These are phyloP conservation scores for Quercus bicolor DNA, from an alignment of 306 rosid species.

Conservation along the genomic window DNA sequence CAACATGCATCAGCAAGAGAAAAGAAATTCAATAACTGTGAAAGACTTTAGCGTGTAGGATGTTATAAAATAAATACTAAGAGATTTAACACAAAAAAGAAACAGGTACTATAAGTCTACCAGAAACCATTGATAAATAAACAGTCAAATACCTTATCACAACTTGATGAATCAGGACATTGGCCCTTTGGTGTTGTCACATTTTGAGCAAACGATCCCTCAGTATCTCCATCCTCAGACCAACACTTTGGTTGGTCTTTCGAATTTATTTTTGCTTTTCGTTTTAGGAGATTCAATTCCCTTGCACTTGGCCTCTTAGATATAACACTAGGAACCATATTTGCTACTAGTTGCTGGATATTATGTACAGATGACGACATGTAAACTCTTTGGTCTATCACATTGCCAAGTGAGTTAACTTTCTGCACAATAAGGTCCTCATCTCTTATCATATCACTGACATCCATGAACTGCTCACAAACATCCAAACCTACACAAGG, in stretches of 20 bases:
- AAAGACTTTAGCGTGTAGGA: neutral
- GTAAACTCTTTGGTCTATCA: slow-evolving; percentile 62
- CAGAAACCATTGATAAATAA: neutral
- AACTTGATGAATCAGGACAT: slow-evolving; percentile 52
- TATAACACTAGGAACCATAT: slow-evolving; percentile 83
- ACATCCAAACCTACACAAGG: slow-evolving; percentile 73
- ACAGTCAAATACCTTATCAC: slow-evolving; percentile 52
- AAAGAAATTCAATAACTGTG: neutral
- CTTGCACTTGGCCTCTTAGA: slow-evolving; percentile 95
- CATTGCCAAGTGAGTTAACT: slow-evolving; percentile 55
- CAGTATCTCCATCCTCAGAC: slow-evolving; percentile 78
- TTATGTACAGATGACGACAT: slow-evolving; percentile 62
- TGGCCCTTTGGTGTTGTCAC: slow-evolving; percentile 39
- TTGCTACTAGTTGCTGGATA: slow-evolving; percentile 82
- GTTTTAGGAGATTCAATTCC: slow-evolving; percentile 82
- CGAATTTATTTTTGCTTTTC: slow-evolving; percentile 84
- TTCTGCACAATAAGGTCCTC: slow-evolving; percentile 81
- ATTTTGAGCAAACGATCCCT: slow-evolving; percentile 51
- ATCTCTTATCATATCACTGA: slow-evolving; percentile 91
- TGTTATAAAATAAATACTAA: neutral
- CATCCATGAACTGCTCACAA: slow-evolving; percentile 96
- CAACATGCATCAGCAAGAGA: neutral
- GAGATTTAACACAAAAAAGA: neutral
- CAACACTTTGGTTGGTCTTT: slow-evolving; percentile 85
- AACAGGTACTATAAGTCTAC: neutral